A percentile compares a stretch with the other conserved stretches of the same genome.
Conservation (phyloP, 2,329 filamentous ascomycete species). For the Beauveria pseudobassiana region DNA sequence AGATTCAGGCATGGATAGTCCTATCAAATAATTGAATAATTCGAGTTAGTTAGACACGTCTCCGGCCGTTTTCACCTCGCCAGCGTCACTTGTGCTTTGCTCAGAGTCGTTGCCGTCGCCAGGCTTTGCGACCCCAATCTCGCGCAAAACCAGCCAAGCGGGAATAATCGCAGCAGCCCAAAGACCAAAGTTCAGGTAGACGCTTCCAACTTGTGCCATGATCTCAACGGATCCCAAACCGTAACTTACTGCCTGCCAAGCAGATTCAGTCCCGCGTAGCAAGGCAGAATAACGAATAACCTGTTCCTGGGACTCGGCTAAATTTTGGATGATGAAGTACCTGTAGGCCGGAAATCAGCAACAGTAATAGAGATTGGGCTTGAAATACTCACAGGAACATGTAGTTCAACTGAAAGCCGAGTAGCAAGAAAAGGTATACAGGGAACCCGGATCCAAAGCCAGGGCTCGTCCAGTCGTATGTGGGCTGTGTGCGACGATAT, state of each 20-base stretch:
- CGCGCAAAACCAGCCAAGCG: slow-evolving; percentile 57
- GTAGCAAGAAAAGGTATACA: slow-evolving; percentile 59
- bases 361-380: neutral
- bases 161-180: slow-evolving; percentile 59
- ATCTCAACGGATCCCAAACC: slow-evolving; percentile 54
- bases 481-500: slow-evolving; percentile 48
- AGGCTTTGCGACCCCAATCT: slow-evolving; percentile 36
- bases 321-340: slow-evolving; percentile 63
- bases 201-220: slow-evolving; percentile 57
- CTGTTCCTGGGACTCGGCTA: slow-evolving; percentile 54
- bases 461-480: slow-evolving; percentile 56
- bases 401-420: slow-evolving; percentile 67
- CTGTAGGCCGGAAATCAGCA: slow-evolving; percentile 23
- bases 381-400: slow-evolving; percentile 50
- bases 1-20: too few relatives aligned
- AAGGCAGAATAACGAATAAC: slow-evolving; percentile 62
- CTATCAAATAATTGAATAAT: too few relatives aligned
- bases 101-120: neutral
- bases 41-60: neutral
- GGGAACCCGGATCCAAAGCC: slow-evolving; percentile 62
- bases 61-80: neutral
- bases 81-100: neutral
- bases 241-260: slow-evolving; percentile 66
- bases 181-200: slow-evolving; percentile 64
- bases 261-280: slow-evolving; percentile 63